Conservation (phyloP, 2,329 filamentous ascomycete species). For the Alternaria infectoria region DNA sequence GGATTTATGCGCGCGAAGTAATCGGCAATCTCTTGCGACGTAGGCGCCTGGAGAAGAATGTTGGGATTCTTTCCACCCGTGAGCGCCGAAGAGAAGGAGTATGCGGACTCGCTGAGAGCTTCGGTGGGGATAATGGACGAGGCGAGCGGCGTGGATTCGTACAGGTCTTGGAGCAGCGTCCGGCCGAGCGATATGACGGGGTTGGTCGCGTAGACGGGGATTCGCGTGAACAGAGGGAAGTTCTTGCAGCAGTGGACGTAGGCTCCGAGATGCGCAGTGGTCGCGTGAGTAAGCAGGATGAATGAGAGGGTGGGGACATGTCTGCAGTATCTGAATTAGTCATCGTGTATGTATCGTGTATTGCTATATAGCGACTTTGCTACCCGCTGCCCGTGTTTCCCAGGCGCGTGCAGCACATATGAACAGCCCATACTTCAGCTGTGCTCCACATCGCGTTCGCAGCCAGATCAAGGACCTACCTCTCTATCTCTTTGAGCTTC, state of each 20-base stretch:
- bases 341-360: conserved; percentile 8
- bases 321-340: conserved; percentile 55
- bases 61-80: conserved; percentile 52
- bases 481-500: conserved; percentile 87
- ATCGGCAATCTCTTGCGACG: conserved; percentile 83
- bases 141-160: conserved; percentile 86
- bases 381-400: neutral
- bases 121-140: conserved; percentile 79
- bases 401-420: neutral
- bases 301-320: conserved; percentile 91
- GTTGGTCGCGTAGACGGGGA: conserved; percentile 92
- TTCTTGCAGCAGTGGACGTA: conserved; percentile 98
- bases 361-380: conserved; percentile 16
- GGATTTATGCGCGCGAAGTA: conserved; percentile 92
- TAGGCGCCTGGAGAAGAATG: conserved; percentile 73
- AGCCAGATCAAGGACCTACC: conserved; percentile 59
- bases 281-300: conserved; percentile 93
- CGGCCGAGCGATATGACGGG: conserved; percentile 93
- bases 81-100: conserved; percentile 58
- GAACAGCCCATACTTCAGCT: neutral
- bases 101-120: conserved; percentile 71
- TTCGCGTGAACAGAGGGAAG: conserved; percentile 86
- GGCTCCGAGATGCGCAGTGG: conserved; percentile 86
- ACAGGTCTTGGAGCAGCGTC: conserved; percentile 89
- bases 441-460: conserved; percentile 8